phyloP scores from a whole-genome alignment of 2,329 filamentous ascomycete species.

The Pseudogymnoascus sp. region DNA sequence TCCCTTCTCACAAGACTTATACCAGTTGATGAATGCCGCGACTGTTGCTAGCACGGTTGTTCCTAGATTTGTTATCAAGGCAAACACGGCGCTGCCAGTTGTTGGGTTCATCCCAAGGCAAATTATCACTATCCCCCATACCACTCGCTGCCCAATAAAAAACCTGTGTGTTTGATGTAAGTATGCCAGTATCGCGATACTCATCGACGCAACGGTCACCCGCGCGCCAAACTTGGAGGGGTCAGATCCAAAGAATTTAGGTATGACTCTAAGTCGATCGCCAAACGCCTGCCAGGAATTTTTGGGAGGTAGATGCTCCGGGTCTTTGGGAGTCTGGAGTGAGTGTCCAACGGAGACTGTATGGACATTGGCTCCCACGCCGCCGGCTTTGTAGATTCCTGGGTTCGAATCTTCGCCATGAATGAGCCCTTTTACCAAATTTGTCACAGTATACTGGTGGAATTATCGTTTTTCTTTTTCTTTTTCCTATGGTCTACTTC shows the following conservation, averaged over 20 bases:
- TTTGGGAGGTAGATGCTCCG: conserved; percentile 59
- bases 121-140: conserved; percentile 65
- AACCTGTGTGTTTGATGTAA: conserved; percentile 55
- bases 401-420: conserved; percentile 37
- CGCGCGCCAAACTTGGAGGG: conserved; percentile 61
- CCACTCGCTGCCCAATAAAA: conserved; percentile 57
- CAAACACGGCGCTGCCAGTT: conserved; percentile 58
- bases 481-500: conserved; percentile 16
- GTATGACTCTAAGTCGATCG: conserved; percentile 46
- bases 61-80: conserved; percentile 54
- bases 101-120: conserved; percentile 29
- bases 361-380: conserved; percentile 37
- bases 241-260: conserved; percentile 50
- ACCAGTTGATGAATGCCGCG: conserved; percentile 56
- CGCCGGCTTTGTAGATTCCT: conserved; percentile 40
- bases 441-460: conserved; percentile 52
- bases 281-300: conserved; percentile 52
- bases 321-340: conserved; percentile 49
- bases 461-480: conserved; percentile 53
- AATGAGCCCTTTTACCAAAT: conserved; percentile 51
- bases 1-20: conserved; percentile 56
- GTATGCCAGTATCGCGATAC: conserved; percentile 56
- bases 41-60: conserved; percentile 59
- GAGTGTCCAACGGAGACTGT: conserved; percentile 51
- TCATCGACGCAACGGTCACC: conserved; percentile 61